phyloP scores from a whole-genome alignment of 108 stramenopile genomes.

The Pseudonitzschia multiseries region DNA sequence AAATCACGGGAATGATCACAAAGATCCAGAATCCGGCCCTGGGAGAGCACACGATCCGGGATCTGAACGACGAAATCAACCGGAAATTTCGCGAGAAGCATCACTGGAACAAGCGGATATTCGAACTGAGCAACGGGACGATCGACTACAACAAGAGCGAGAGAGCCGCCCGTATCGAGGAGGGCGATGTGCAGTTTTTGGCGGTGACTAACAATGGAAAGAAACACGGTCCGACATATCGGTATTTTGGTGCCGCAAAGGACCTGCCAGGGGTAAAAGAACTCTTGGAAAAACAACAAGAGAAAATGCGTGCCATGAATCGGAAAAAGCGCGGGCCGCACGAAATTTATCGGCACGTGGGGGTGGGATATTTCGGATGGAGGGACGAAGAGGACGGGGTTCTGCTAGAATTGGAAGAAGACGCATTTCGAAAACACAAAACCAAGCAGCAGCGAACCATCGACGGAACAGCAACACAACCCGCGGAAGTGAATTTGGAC shows the following conservation, averaged over 20 bases:
- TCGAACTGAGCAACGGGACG: conserved; percentile 71
- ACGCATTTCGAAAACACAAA: conserved; percentile 45
- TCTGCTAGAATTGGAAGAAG: conserved; percentile 73
- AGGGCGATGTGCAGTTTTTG: conserved; percentile 41
- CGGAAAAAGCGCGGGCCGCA: conserved; percentile 43
- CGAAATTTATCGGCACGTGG: conserved; percentile 84
- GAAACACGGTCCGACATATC: conserved; percentile 70
- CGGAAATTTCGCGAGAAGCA: conserved; percentile 91
- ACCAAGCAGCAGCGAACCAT: conserved; percentile 18
- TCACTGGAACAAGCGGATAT: conserved; percentile 93
- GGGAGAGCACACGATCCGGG: conserved; percentile 94
- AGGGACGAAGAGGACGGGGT: conserved; percentile 93
- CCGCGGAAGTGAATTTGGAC: conserved; percentile 9
- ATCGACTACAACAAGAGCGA: conserved; percentile 82
- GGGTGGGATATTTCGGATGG: conserved; percentile 91
- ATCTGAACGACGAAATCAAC: conserved; percentile 98
- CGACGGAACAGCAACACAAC: conserved; percentile 6
- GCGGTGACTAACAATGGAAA: neutral
- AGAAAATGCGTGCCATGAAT: conserved; percentile 65
- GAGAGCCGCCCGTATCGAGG: conserved; percentile 65
- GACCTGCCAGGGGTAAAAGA: conserved; percentile 94
- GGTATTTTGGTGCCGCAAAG: conserved; percentile 95
- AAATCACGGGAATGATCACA: conserved; percentile 77
- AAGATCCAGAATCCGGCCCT: conserved; percentile 94
- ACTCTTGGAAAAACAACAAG: conserved; percentile 66